Base-by-base conservation (phyloP, 164 flowering plant species). In the Aristolochia fimbriata region DNA sequence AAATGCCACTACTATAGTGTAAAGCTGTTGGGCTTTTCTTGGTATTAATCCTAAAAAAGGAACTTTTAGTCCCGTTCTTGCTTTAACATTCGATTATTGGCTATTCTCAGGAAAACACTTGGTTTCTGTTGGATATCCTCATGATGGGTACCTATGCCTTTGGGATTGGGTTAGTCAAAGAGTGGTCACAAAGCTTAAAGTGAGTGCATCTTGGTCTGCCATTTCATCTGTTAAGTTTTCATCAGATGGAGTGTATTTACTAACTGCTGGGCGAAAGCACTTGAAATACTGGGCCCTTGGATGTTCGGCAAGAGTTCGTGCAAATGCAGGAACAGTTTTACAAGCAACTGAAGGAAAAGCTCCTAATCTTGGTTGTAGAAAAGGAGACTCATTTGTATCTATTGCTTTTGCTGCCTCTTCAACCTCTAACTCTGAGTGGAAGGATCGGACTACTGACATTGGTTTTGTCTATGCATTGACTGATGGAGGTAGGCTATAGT, bases 211-310 rank as follows among this genome's bases (percentile, higher is more conserved):
- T 52, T 78, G 70, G 64, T 72, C 78, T 54, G 71, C 71, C 25
- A 62, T 81, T 69, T 65, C 74, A 50, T 80, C 82, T 69, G 86
- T 80, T 58, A 55, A 65, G 53, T 87, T 85, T 71, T 79, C 91
- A 64, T 67, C 77, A 51, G 78, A 83, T 76, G 83, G 72, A 55
- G 78, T 73, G 51, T 72, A 64, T 62, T 63, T 87, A 56, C 64
- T 82, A 53, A 82, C 87, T 57, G 80, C 81, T 63, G 87, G 89
- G 41, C 82, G 80, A 59, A 85, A 81, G 68, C 89, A 85, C 65
- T 65, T 85, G 72, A 85, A 81, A 60, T 67, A 78, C 61, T 85
- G 89, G 88, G 70, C 73, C 43, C 24, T 84, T 59, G 75, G 73
- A 53, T 63, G 73, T 30, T 71, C 78, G 67, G 65, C 77, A 57